A percentile compares a stretch with the other conserved stretches of the same genome.
phyloP scores from a whole-genome alignment of 306 rosid genomes.

The Vachellia pachyceras region DNA sequence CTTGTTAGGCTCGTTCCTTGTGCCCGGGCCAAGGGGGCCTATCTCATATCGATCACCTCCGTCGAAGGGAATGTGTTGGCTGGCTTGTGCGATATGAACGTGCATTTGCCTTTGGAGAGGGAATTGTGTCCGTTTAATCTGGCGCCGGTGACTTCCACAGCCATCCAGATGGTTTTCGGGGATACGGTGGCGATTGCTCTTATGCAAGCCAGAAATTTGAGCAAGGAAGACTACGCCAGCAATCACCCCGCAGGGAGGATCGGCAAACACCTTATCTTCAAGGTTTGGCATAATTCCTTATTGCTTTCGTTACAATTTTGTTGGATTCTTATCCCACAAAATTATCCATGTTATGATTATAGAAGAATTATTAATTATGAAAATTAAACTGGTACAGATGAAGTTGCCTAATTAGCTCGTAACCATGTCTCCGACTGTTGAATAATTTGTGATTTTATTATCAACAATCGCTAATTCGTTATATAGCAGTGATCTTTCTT shows the following conservation, averaged over 20 bases:
- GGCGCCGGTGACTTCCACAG: constrained; percentile 98
- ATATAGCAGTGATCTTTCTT: not conserved
- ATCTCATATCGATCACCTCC: constrained; percentile 74
- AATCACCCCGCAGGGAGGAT: constrained; percentile 97
- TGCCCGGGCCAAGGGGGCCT: constrained; percentile 78
- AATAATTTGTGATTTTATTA: not conserved
- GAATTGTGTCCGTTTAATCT: constrained; percentile 91
- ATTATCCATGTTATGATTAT: not conserved
- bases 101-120: constrained; percentile 86
- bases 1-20: constrained; percentile 90
- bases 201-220: constrained; percentile 84
- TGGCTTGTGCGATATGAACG: constrained; percentile 73
- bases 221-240: constrained; percentile 84
- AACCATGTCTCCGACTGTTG: not conserved
- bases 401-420: not conserved
- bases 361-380: not conserved
- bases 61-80: constrained; percentile 60
- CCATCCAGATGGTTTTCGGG: constrained; percentile 97
- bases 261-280: constrained; percentile 94
- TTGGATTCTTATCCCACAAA: not conserved
- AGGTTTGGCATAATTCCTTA: constrained; percentile 45
- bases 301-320: constrained; percentile 10
- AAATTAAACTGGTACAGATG: not conserved
- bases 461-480: not conserved
- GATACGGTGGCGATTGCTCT: constrained; percentile 96